Evolutionary conservation across 768 basidiomycete genomes (phyloP).

Genomic region (Punctularia strigosozonata): DNA sequence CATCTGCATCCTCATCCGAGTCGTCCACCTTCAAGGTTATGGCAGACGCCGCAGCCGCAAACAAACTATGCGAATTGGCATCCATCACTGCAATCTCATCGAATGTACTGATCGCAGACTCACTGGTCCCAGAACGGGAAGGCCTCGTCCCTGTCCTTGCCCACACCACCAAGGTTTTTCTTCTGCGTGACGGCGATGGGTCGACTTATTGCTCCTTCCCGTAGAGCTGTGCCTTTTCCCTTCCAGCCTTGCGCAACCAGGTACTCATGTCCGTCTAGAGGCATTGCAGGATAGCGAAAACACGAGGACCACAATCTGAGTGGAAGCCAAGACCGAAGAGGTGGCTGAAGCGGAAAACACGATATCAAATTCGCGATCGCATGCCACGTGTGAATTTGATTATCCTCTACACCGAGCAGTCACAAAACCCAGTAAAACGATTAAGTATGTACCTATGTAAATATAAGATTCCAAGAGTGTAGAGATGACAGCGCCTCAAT

Average conservation of each 20-base stretch:
- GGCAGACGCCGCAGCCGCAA: slow-evolving; percentile 69
- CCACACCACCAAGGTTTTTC: slow-evolving; percentile 74
- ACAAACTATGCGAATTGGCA: slow-evolving; percentile 41
- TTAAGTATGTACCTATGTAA: no score
- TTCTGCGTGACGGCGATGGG: slow-evolving; percentile 78
- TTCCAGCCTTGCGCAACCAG: slow-evolving; percentile 80
- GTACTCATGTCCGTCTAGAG: slow-evolving; percentile 60
- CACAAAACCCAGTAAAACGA: no score
- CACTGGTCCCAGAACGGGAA: slow-evolving; percentile 99
- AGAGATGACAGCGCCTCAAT: no score
- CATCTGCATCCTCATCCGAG: slow-evolving; percentile 36
- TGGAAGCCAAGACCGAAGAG: not conserved
- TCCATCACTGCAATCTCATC: slow-evolving; percentile 1
- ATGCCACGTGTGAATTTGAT: no score
- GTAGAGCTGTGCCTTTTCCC: slow-evolving; percentile 78
- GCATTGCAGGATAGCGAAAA: no score
- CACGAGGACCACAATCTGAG: no score
- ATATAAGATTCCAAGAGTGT: no score
- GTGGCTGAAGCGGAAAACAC: no score
- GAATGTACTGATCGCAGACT: slow-evolving; percentile 19
- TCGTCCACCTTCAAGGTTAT: slow-evolving; percentile 60
- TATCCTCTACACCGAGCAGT: no score
- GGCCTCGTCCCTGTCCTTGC: slow-evolving; percentile 89
- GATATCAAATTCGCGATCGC: no score
- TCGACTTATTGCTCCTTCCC: slow-evolving; percentile 63